Percentiles rank a stretch among this genome's conserved stretches.
phyloP scores from a whole-genome alignment of 1,284 basidiomycete genomes.

The Termitomyces sp. region DNA sequence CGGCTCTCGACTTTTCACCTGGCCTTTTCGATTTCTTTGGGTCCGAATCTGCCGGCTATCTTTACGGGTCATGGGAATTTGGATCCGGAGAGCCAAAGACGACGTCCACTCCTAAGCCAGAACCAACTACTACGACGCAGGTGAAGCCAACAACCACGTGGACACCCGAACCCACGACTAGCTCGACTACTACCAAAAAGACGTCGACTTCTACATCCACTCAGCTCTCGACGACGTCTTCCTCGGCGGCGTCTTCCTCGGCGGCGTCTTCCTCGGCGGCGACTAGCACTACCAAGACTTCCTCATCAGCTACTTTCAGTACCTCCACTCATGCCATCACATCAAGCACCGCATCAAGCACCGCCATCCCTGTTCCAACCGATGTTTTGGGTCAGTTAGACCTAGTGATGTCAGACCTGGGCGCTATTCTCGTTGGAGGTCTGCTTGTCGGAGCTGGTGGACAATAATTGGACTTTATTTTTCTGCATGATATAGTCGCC shows the following conservation, averaged over 20 bases:
- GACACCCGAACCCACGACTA: slow-evolving; percentile 14
- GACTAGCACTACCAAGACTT: slow-evolving; percentile 7
- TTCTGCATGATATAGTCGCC: neutral
- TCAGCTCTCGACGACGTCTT: slow-evolving; percentile 16
- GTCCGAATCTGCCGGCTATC: slow-evolving; percentile 37
- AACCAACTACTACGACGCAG: slow-evolving; percentile 16
- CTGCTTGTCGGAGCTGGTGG: slow-evolving; percentile 4
- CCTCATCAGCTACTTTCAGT: slow-evolving; percentile 7
- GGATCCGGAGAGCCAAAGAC: slow-evolving; percentile 22
- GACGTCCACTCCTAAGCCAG: slow-evolving; percentile 15
- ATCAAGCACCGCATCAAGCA: slow-evolving; percentile 10
- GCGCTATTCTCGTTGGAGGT: slow-evolving; percentile 11
- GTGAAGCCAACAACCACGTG: slow-evolving; percentile 16
- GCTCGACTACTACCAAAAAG: slow-evolving; percentile 12
- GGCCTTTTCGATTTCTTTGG: slow-evolving; percentile 63
- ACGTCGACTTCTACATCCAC: slow-evolving; percentile 13
- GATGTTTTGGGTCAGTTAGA: slow-evolving; percentile 16
- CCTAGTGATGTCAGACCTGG: slow-evolving; percentile 18
- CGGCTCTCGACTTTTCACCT: slow-evolving; percentile 69
- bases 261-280: slow-evolving; percentile 19
- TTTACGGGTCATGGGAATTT: slow-evolving; percentile 54
- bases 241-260: slow-evolving; percentile 12
- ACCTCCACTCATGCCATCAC: slow-evolving; percentile 11
- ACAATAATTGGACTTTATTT: slow-evolving; percentile 1
- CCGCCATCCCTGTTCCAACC: slow-evolving; percentile 11